Evolutionary conservation across 768 basidiomycete species (phyloP).

Genomic region (Mycena latifolia): DNA sequence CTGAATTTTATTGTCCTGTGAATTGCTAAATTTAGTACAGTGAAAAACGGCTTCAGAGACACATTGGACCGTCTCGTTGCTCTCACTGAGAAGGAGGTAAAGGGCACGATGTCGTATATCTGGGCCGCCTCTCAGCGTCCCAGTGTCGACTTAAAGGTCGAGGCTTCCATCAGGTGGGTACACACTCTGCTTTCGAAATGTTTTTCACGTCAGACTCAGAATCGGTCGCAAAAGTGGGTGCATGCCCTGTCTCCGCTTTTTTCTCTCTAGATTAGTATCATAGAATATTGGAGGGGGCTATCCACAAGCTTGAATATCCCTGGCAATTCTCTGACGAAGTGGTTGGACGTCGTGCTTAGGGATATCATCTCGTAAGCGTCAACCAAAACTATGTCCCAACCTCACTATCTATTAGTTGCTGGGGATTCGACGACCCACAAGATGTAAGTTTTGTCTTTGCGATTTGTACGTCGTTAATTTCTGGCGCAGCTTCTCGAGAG

Average conservation of each 20-base stretch:
- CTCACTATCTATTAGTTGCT: slow-evolving; percentile 2
- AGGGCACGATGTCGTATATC: slow-evolving; percentile 6
- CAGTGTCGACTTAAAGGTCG: background rate
- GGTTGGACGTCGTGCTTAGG: slow-evolving; percentile 3
- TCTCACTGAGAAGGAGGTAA: slow-evolving; percentile 12
- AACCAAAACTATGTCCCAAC: background rate
- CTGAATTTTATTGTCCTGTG: background rate
- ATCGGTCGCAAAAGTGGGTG: slow-evolving; percentile 8
- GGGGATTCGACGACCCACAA: slow-evolving; percentile 13
- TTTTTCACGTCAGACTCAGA: background rate
- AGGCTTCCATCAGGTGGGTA: slow-evolving; percentile 5
- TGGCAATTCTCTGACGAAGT: background rate
- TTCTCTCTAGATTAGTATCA: background rate
- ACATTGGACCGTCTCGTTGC: slow-evolving; percentile 1
- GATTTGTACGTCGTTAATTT: too few relatives aligned
- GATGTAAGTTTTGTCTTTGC: background rate
- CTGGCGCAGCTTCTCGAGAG: background rate
- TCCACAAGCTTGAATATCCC: slow-evolving; percentile 1
- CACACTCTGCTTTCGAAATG: background rate
- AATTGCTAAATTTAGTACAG: background rate
- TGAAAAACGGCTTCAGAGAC: background rate
- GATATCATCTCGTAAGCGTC: background rate
- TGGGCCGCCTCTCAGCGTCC: slow-evolving; percentile 8
- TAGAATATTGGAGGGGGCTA: slow-evolving; percentile 10
- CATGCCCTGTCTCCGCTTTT: background rate